Evolutionary conservation across 2,329 filamentous ascomycete species (phyloP).

Genomic region (Aspergillus ibericus): DNA sequence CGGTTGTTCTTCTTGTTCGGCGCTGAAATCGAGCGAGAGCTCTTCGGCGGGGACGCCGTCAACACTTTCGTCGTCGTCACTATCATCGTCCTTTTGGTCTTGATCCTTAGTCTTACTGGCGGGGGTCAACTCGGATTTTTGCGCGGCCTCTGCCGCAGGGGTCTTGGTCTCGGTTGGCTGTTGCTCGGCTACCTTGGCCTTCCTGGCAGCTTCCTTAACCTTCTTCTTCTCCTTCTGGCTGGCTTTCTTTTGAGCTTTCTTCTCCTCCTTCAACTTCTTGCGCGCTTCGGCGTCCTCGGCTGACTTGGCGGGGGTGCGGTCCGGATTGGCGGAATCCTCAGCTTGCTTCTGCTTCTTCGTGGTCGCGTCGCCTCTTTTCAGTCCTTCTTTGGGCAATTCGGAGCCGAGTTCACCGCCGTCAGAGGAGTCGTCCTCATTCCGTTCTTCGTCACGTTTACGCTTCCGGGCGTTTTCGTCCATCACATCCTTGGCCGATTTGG

Average conservation of each 20-base stretch:
- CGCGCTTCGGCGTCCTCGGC: constrained; percentile 36
- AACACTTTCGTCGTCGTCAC: constrained; percentile 34
- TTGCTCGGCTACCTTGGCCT: constrained; percentile 38
- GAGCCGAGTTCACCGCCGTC: constrained; percentile 44
- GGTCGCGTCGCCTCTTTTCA: constrained; percentile 51
- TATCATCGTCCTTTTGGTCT: constrained; percentile 25
- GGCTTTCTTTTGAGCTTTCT: constrained; percentile 50
- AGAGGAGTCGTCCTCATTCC: constrained; percentile 45
- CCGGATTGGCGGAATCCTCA: constrained; percentile 25
- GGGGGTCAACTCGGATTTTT: constrained; percentile 25
- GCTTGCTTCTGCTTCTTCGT: constrained; percentile 58
- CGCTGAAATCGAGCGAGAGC: constrained; percentile 50
- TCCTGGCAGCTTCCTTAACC: constrained; percentile 39
- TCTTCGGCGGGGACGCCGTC: constrained; percentile 49
- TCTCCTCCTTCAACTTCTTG: constrained; percentile 42
- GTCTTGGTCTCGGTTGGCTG: constrained; percentile 25
- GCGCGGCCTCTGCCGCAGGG: constrained; percentile 16
- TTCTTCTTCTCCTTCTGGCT: constrained; percentile 52
- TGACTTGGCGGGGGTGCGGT: constrained; percentile 23
- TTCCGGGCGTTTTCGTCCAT: constrained; percentile 82
- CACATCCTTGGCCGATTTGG: constrained; percentile 88
- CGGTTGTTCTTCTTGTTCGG: constrained; percentile 34
- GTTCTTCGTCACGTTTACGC: constrained; percentile 70
- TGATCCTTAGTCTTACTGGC: constrained; percentile 20
- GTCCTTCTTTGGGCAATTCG: constrained; percentile 61